phyloP scores from a whole-genome alignment of 2,329 filamentous ascomycete species.

The Cadophora luteo-olivacea region DNA sequence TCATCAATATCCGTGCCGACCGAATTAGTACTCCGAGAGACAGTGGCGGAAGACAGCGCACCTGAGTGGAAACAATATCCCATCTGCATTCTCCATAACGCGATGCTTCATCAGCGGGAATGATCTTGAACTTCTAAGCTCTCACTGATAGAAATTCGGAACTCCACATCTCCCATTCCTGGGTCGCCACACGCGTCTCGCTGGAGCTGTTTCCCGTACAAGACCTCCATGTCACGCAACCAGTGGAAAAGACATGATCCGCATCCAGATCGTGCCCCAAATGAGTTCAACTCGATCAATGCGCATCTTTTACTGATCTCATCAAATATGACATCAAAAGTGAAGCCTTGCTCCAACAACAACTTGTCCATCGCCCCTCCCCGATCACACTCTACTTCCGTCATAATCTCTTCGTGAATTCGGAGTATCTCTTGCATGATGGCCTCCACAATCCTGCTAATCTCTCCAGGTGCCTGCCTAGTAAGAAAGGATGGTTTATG shows the following conservation, averaged over 20 bases:
- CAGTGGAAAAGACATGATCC: conserved; percentile 56
- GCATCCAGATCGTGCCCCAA: conserved; percentile 52
- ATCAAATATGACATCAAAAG: conserved; percentile 52
- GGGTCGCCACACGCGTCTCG: too few relatives aligned
- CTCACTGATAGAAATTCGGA: conserved; percentile 34
- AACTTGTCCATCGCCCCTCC: conserved; percentile 36
- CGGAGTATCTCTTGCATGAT: conserved; percentile 35
- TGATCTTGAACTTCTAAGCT: too few relatives aligned
- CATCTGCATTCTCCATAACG: too few relatives aligned
- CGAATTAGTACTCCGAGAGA: too few relatives aligned
- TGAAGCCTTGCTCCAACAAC: conserved; percentile 49
- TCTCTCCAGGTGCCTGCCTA: conserved; percentile 12
- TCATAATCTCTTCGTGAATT: conserved; percentile 42
- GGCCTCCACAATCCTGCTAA: conserved; percentile 28
- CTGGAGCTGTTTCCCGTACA: conserved; percentile 45
- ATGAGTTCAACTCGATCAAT: conserved; percentile 54
- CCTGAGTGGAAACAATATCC: too few relatives aligned
- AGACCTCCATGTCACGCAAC: conserved; percentile 46
- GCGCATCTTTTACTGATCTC: conserved; percentile 34
- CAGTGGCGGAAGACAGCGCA: too few relatives aligned
- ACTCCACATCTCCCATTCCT: conserved; percentile 38
- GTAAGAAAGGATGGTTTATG: conserved; percentile 46
- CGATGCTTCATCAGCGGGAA: too few relatives aligned
- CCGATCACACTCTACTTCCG: not conserved
- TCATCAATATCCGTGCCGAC: too few relatives aligned